These are phyloP conservation scores for Catenaria anguillulae DNA, from an alignment of 371 early-diverging fungal species.

Conservation along the genomic window DNA sequence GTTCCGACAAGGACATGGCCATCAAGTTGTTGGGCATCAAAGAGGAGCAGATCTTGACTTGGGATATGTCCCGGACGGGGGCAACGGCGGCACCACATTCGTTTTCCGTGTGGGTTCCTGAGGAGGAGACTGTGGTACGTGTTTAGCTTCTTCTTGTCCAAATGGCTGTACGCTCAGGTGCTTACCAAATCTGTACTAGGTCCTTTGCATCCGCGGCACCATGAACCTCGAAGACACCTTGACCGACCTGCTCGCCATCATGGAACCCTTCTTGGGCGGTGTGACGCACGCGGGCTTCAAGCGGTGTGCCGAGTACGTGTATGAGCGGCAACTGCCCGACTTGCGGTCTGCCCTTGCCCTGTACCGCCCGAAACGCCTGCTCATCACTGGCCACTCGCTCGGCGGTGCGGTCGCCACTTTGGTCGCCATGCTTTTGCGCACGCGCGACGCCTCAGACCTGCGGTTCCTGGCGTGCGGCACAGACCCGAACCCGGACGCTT, in stretches of 20 bases:
- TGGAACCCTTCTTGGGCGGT: not conserved
- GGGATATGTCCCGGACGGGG: slow-evolving; percentile 2
- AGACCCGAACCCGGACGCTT: not conserved
- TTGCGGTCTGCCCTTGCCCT: not conserved
- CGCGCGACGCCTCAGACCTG: not conserved
- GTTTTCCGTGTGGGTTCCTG: not conserved
- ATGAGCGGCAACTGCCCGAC: not conserved
- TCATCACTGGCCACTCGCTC: slow-evolving; percentile 6
- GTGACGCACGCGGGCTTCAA: not conserved
- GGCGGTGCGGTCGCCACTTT: not conserved
- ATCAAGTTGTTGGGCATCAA: not conserved
- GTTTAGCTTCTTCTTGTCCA: no score
- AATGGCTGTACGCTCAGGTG: no score
- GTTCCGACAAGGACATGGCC: not conserved
- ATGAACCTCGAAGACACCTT: not conserved
- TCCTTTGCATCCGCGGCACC: not conserved
- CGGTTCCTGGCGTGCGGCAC: not conserved
- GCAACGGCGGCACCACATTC: not conserved
- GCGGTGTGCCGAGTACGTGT: not conserved
- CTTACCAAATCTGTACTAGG: no score
- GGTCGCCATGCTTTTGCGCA: not conserved
- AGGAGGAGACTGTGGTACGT: not conserved
- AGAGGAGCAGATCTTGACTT: not conserved
- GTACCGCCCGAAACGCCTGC: not conserved
- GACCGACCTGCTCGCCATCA: not conserved